phyloP scores from a whole-genome alignment of 2,329 filamentous ascomycete genomes.

The Chaetomiaceae sp. region DNA sequence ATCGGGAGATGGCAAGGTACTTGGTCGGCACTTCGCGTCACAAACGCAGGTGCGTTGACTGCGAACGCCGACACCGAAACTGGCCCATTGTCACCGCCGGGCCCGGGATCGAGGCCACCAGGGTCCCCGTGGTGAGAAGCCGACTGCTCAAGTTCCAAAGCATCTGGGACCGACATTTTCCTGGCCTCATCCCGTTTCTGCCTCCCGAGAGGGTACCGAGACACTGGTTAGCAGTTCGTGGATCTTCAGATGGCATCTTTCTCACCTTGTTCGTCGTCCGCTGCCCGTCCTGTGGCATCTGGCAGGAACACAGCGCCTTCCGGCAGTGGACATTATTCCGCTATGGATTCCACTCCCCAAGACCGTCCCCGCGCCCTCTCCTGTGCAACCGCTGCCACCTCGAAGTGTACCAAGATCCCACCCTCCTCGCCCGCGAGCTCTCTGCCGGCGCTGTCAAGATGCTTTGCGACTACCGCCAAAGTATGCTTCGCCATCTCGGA shows the following conservation, averaged over 20 bases:
- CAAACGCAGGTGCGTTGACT: conserved; percentile 19
- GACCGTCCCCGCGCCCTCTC: background rate
- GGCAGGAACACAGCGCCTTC: conserved; percentile 11
- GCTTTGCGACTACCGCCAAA: background rate
- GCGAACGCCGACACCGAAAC: conserved; percentile 3
- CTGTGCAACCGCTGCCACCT: conserved; percentile 13
- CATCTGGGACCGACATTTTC: background rate
- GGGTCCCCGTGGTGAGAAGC: background rate
- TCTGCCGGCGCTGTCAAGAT: background rate
- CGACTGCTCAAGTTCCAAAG: background rate
- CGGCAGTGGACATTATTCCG: background rate
- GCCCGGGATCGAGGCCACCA: background rate
- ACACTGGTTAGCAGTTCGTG: background rate
- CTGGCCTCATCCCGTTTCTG: conserved; percentile 4
- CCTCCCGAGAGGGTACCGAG: background rate
- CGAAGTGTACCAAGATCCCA: background rate
- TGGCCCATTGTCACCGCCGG: background rate
- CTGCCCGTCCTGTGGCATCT: conserved; percentile 10
- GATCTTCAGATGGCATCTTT: background rate
- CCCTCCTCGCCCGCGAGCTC: background rate
- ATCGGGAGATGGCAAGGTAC: background rate
- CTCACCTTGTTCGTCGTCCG: background rate
- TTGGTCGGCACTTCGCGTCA: conserved; percentile 13
- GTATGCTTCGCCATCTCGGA: background rate
- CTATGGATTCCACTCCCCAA: background rate